These are phyloP conservation scores for Neocucurbitaria cava DNA, from an alignment of 2,329 filamentous ascomycete species.

Conservation along the genomic window DNA sequence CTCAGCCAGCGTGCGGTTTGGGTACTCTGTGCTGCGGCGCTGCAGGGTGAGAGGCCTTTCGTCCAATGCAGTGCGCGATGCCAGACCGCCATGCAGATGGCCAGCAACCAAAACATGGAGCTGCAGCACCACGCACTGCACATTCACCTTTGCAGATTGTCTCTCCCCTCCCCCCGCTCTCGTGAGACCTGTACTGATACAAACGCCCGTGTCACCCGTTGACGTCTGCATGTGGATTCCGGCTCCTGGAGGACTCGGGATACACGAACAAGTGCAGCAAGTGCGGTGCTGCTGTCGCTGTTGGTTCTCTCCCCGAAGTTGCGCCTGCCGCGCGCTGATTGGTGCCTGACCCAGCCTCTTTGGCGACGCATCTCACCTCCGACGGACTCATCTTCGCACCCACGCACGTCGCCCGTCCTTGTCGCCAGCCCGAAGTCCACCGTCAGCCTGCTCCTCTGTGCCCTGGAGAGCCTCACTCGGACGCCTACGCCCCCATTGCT, in stretches of 20 bases:
- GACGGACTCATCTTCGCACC: constrained; percentile 21
- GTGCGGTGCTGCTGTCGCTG: constrained; percentile 9
- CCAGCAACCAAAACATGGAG: constrained; percentile 19
- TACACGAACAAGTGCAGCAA: not conserved
- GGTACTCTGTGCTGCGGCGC: constrained; percentile 24
- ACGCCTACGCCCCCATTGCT: constrained; percentile 11
- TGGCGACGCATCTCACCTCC: constrained; percentile 19
- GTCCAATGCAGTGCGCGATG: constrained; percentile 20
- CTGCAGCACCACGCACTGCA: constrained; percentile 21
- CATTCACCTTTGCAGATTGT: not conserved
- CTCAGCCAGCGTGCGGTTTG: constrained; percentile 16
- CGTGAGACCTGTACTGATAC: constrained; percentile 21
- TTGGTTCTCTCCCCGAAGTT: not conserved
- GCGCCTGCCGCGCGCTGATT: constrained; percentile 12
- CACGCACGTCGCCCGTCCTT: constrained; percentile 4
- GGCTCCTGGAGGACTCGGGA: constrained; percentile 3
- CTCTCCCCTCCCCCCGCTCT: constrained; percentile 12
- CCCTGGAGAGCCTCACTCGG: constrained; percentile 27
- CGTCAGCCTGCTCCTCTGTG: constrained; percentile 21
- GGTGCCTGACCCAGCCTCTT: constrained; percentile 14
- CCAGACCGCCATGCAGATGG: constrained; percentile 39
- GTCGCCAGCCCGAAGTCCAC: not conserved
- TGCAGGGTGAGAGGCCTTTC: constrained; percentile 19
- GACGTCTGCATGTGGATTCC: no score
- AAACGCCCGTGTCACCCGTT: constrained; percentile 17